These are phyloP conservation scores for Hymenochaete sp. DNA, from an alignment of 1,284 basidiomycete genomes.

Conservation along the genomic window DNA sequence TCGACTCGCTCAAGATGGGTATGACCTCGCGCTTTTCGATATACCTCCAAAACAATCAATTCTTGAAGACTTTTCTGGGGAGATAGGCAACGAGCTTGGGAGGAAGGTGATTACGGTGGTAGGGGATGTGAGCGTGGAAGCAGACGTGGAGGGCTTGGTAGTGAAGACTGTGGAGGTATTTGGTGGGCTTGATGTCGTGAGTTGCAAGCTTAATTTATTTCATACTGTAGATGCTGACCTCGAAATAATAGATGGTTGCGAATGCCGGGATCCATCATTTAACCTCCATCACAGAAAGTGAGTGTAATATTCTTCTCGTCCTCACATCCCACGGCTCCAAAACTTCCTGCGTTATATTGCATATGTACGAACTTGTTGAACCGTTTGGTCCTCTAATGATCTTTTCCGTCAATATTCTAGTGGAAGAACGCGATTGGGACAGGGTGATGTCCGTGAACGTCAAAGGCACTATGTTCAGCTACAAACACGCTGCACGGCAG, in stretches of 20 bases:
- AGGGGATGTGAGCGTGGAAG: constrained; percentile 10
- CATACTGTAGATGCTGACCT: background rate
- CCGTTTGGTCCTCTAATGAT: background rate
- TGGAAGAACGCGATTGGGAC: constrained; percentile 10
- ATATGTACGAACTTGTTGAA: too few relatives aligned
- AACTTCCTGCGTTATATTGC: background rate
- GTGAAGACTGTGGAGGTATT: constrained; percentile 5
- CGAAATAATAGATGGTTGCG: constrained; percentile 18
- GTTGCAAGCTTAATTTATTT: background rate
- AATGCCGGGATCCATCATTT: constrained; percentile 16
- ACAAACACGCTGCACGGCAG: constrained; percentile 19
- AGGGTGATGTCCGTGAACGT: constrained; percentile 17
- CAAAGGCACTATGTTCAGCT: constrained; percentile 18
- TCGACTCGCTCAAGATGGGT: constrained; percentile 18
- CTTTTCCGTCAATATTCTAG: constrained; percentile 3
- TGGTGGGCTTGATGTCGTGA: constrained; percentile 11
- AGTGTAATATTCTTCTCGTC: background rate
- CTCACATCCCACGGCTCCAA: background rate
- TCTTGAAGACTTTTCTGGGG: constrained; percentile 1
- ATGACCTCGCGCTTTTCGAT: constrained; percentile 19
- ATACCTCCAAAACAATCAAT: constrained; percentile 4
- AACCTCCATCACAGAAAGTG: constrained; percentile 5
- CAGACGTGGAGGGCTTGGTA: constrained; percentile 8
- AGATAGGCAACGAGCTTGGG: constrained; percentile 7
- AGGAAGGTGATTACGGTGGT: constrained; percentile 1